Evolutionary conservation across 805 yeast genomes (phyloP).

Genomic region (Pichia gijzeniarum): DNA sequence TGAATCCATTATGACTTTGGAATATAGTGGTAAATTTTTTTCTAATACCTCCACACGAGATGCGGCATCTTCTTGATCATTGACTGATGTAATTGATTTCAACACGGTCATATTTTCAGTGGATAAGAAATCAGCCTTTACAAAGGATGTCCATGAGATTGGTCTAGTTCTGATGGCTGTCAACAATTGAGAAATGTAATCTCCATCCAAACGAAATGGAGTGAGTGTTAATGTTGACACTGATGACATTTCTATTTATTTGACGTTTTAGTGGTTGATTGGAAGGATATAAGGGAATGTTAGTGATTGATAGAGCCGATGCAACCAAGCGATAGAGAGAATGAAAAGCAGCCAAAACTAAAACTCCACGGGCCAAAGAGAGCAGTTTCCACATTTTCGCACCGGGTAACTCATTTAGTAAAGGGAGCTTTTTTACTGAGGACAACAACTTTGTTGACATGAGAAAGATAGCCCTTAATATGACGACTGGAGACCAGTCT

Average conservation of each 20-base stretch:
- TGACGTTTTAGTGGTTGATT: too few species aligned
- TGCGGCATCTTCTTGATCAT: slow-evolving; percentile 8
- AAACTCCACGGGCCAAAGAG: background rate
- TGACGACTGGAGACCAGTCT: slow-evolving; percentile 1
- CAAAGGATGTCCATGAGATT: slow-evolving; percentile 88
- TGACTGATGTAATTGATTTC: slow-evolving; percentile 14
- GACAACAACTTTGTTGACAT: slow-evolving; percentile 4
- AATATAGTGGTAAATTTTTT: background rate
- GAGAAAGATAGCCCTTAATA: slow-evolving; percentile 8
- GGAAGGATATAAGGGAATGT: too few species aligned
- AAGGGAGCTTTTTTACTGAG: background rate
- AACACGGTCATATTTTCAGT: slow-evolving; percentile 55
- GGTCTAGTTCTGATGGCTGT: slow-evolving; percentile 69
- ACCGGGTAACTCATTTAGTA: slow-evolving; percentile 5
- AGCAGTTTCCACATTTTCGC: background rate
- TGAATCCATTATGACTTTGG: slow-evolving; percentile 3
- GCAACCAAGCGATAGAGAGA: background rate
- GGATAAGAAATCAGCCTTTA: slow-evolving; percentile 62
- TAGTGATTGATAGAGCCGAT: too few species aligned
- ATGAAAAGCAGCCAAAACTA: background rate
- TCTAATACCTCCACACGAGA: background rate
- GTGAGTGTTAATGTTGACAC: slow-evolving; percentile 27
- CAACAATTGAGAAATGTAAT: slow-evolving; percentile 57
- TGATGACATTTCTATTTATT: background rate
- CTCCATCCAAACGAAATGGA: slow-evolving; percentile 46